Evolutionary conservation across 192 early-diverging fungal species (phyloP), one percentile per base, ranked within the genome.

Genomic region (Coemansia sp.): DNA sequence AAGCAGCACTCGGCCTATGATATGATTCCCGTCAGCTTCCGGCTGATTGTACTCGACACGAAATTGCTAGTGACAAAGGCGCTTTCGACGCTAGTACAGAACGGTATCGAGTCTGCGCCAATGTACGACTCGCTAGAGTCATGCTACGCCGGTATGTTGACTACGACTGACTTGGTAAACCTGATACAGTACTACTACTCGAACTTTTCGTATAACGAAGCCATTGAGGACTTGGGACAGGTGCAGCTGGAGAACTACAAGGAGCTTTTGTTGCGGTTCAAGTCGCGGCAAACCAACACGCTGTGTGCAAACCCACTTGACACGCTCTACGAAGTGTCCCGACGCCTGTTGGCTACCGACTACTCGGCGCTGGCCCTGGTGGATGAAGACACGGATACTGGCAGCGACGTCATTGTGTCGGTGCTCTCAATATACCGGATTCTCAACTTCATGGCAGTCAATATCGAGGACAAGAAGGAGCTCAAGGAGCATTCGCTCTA

Each of bases 131-230:
- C 93, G 3, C 69, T 75, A 2, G 83, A 84, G 7, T 90, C 93
- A 58, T 86, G 86, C 75, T 98, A 95, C 72, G 90, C 91, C 1
- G 97, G 97, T 53, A 96, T 98, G 94, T 84, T 98, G 76, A 96
- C 95, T 17, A 95, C 96, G 9, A 92, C 95, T 1, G 97, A 98
- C 74, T 93, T 98, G 75, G 93, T 98, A 45, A 91, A 95, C 74
- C 78, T 98, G 69, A 93, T 98, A 31, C 88, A 93, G 72, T 94
- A 94, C 80, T 95, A 96, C 79, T 95, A 96, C 76, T 86, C 86
- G 38, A 88, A 92, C 65, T 86, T 91, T 17, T 90, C 91, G 10
- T 90, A 91, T 53, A 86, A 87, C 15, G 91, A 86, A 15, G 96
- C 95, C 6, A 85, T 95, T 50, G 89, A 91, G 36, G 94, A 98